Conservation (phyloP, 2,329 filamentous ascomycete genomes). For the Diaporthe australafricana region DNA sequence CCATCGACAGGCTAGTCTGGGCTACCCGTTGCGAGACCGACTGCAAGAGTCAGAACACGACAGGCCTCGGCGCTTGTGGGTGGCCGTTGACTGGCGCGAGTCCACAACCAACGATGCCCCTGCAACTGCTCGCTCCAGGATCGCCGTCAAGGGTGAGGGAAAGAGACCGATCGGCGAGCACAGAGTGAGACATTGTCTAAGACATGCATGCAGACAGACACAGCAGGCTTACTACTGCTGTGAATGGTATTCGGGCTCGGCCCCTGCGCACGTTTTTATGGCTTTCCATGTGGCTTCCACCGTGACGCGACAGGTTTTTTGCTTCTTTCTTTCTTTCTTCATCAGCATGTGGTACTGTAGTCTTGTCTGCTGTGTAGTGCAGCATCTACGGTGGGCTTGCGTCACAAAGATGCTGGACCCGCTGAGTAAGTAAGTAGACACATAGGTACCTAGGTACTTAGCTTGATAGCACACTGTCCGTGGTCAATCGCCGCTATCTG, state of each 20-base stretch:
- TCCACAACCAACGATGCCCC: conserved; percentile 11
- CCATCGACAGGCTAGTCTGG: neutral
- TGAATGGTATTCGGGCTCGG: neutral
- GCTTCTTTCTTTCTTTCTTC: neutral
- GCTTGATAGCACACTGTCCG: neutral
- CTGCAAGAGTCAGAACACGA: conserved; percentile 28
- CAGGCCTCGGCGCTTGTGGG: conserved; percentile 22
- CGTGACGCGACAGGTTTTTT: neutral
- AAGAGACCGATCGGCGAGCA: conserved; percentile 48
- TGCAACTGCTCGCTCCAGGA: neutral
- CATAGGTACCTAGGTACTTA: too few relatives aligned
- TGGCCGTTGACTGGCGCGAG: conserved; percentile 27
- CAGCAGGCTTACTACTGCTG: conserved; percentile 36
- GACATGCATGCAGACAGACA: conserved; percentile 47
- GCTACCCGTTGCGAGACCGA: conserved; percentile 28
- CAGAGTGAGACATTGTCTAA: conserved; percentile 51
- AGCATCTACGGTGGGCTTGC: neutral
- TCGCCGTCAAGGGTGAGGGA: conserved; percentile 31
- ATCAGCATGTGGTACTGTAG: neutral
- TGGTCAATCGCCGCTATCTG: conserved; percentile 25
- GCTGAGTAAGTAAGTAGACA: too few relatives aligned
- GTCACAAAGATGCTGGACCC: too few relatives aligned
- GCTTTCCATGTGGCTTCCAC: conserved; percentile 6
- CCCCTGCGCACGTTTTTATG: conserved; percentile 23
- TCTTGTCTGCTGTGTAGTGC: too few relatives aligned